Evolutionary conservation across 2,329 filamentous ascomycete genomes (phyloP), one percentile per base, ranked within the genome.

Genomic region (Endothia cerciana): DNA sequence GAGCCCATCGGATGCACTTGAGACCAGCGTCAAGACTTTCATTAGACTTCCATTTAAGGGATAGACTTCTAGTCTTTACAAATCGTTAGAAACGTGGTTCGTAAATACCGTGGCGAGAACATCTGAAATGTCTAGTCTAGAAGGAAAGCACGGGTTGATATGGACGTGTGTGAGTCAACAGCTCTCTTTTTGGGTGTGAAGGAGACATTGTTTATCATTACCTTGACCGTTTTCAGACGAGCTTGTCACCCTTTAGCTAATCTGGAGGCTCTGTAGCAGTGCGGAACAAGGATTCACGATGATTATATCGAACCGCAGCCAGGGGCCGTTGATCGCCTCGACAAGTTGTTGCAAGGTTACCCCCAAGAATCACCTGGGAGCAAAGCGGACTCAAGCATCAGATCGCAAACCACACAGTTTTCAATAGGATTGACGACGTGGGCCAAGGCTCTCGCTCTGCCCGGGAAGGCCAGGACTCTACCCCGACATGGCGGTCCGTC

Each of bases 151-250:
- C 6, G 43, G 58, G n/a, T 13, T 60, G 6, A n/a, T 28, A 13
- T 67, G 65, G 62, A 62, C 8, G 38, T 67, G 65, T 38, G 65
- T 67, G 28, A 65, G 65, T 65, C 4, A 10, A 3, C 4, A 1
- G 5, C 25, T 4, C 13, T 19, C 15, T 15, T 33, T 3, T 4
- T 8, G 10, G 17, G 3, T 17, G n/a, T 7, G 10, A 0, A 36
- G 5, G 33, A 36, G 33, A 10, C 33, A n/a, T n/a, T n/a, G n/a
- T n/a, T n/a, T n/a, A n/a, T n/a, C n/a, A n/a, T n/a, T n/a, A n/a
- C n/a, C n/a, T n/a, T n/a, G 10, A 2, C 15, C 41, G 1, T 5
- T 43, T 43, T 43, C 41, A 19, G 11, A 41, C 11, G 11, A 0
- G 6, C 25, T 62, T 8, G 10, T 22, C 28, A 19, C 11, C 15